These are phyloP conservation scores for Rhodotorula sphaerocarpa DNA, from an alignment of 768 basidiomycete species.

Conservation along the genomic window DNA sequence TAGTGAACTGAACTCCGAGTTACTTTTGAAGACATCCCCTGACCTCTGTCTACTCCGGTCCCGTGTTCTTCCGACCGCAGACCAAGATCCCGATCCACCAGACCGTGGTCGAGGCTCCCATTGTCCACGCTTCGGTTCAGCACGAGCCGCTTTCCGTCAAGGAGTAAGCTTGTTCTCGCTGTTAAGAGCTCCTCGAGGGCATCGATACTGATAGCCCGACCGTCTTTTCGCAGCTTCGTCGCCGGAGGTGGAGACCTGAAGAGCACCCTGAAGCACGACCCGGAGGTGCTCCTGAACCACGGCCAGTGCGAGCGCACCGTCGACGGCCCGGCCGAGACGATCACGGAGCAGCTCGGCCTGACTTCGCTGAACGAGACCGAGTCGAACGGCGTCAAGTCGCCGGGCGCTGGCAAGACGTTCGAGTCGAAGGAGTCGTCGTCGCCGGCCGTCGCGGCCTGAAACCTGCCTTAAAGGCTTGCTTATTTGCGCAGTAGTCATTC, in stretches of 20 bases:
- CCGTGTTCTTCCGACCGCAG: background rate
- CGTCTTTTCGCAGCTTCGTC: conserved; percentile 9
- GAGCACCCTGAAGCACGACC: conserved; percentile 25
- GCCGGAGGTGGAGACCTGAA: conserved; percentile 28
- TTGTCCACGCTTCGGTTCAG: conserved; percentile 17
- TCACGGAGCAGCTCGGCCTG: conserved; percentile 1
- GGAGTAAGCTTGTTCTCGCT: conserved; percentile 1
- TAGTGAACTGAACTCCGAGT: background rate
- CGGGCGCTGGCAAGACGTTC: background rate
- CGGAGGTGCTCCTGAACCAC: conserved; percentile 4
- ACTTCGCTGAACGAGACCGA: background rate
- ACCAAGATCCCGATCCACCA: conserved; percentile 43
- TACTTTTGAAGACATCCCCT: no score
- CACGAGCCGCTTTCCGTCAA: conserved; percentile 33
- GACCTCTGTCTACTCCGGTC: no score
- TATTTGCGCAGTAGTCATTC: no score
- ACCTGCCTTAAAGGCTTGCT: no score
- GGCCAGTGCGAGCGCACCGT: conserved; percentile 23
- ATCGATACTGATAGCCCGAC: no score
- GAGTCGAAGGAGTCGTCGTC: no score
- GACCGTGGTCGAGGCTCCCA: conserved; percentile 44
- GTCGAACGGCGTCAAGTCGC: background rate
- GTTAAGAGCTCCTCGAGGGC: no score
- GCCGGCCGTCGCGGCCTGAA: no score
- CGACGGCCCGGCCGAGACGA: conserved; percentile 25